These are phyloP conservation scores for Eucalyptus regnans DNA, from an alignment of 345 rosid species.

Conservation along the genomic window DNA sequence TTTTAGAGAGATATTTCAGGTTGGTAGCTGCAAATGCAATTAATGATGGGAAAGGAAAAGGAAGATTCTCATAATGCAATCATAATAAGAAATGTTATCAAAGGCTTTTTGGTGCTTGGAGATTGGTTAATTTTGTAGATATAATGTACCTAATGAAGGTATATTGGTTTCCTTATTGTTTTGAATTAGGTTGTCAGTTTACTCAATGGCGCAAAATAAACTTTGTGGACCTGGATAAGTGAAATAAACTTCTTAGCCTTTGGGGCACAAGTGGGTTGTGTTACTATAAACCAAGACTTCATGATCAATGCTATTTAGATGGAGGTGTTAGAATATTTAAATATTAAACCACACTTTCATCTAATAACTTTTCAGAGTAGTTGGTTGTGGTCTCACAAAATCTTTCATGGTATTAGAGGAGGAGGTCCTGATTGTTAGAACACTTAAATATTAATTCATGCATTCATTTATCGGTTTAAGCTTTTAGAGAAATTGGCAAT, in stretches of 20 bases:
- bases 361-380: background rate
- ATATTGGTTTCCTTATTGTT: background rate
- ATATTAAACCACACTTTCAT: background rate
- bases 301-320: background rate
- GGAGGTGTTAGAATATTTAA: background rate
- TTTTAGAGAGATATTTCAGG: background rate
- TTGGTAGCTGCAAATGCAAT: background rate
- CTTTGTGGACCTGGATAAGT: background rate
- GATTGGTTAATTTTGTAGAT: background rate
- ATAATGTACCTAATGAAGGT: background rate
- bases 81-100: background rate
- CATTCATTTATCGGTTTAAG: background rate
- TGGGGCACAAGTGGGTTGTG: background rate
- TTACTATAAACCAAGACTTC: background rate
- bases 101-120: background rate
- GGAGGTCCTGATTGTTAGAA: background rate
- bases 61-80: background rate
- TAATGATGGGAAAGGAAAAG: background rate
- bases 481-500: background rate
- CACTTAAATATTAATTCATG: background rate
- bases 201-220: background rate
- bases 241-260: background rate
- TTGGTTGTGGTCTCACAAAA: background rate
- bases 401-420: background rate
- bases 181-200: background rate